phyloP scores from a whole-genome alignment of 306 rosid species.

The Rosa lucieae region DNA sequence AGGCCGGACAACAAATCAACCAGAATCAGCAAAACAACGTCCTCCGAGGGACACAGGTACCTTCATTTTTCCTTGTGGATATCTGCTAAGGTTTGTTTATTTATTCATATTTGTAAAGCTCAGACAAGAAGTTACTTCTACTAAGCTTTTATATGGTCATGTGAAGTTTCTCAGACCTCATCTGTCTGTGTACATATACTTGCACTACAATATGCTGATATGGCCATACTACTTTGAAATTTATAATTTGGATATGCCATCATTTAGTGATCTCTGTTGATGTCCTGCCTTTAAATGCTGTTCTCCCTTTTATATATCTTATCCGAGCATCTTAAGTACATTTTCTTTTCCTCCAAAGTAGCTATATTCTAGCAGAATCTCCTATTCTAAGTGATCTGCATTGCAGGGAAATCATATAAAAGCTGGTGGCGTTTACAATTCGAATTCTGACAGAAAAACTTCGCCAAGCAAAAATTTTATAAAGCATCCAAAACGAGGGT shows the following conservation, averaged over 20 bases:
- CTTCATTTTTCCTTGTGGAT: constrained; percentile 8
- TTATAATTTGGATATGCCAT: not conserved
- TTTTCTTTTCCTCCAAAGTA: not conserved
- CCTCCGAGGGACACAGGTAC: constrained; percentile 62
- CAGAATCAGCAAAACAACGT: constrained; percentile 43
- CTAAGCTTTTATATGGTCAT: not conserved
- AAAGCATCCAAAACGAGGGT: constrained; percentile 52
- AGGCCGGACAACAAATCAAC: constrained; percentile 39
- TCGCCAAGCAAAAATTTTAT: constrained; percentile 36
- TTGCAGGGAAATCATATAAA: constrained; percentile 50
- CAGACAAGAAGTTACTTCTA: not conserved
- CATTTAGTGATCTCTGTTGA: not conserved
- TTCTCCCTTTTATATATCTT: not conserved
- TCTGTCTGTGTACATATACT: not conserved
- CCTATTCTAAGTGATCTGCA: constrained; percentile 12
- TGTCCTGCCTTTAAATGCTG: not conserved
- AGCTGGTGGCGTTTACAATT: constrained; percentile 37
- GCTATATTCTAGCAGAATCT: not conserved
- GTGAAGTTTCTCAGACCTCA: not conserved
- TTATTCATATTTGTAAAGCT: not conserved
- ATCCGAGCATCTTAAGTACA: not conserved
- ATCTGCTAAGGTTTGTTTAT: not conserved
- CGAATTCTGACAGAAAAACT: constrained; percentile 52
- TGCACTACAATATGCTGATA: not conserved
- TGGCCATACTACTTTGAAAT: not conserved